Base-by-base conservation (phyloP, 495 filamentous ascomycete species). In the Penicillium goetzii region DNA sequence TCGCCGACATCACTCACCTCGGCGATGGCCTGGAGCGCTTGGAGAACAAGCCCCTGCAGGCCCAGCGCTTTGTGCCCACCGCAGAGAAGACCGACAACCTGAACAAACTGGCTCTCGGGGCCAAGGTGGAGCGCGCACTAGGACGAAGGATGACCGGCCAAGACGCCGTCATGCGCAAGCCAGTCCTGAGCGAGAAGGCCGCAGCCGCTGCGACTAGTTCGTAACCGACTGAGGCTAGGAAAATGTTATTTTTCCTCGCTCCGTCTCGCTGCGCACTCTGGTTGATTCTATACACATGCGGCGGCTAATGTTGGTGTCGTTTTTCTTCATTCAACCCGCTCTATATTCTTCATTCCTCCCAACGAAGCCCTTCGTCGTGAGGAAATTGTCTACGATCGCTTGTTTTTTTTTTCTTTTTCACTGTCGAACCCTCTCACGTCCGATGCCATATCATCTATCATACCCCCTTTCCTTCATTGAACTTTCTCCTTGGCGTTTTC, bases 91-190 rank as follows among this genome's bases (percentile, higher is more conserved):
- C 81, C 54, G 91, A 91, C 64, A 90, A 91, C 74, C 76, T 97
- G 70, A 91, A 88, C 77, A 96, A 97, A 78, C 81, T 98, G 60
- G 94, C 94, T 32, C 83, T 98, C 45, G 90, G 93, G 49, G 94
- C 95, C 41, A 98, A 97, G 78, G 84, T 98, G 43, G 95, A 99
- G 73, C 88, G 95, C 41, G 95, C 95, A 14, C 86, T 99, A 40
- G 91, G 87, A 58, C 82, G 95, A 68, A 86, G 95, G 67, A 96
- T 98, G 93, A 89, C 84, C 26, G 75, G 90, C 68, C 95, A 99
- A 74, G 95, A 99, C 76, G 96, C 95, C 50, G 87, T 91, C 60
- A 94, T 96, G 85, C 86, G 88, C 63, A 81, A 83, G 67, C 79
- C 81, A 8, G 80, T 80, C 57, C 67, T 82, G 65, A 78, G 68